These are phyloP conservation scores for Hebeloma cylindrosporum DNA, from an alignment of 768 basidiomycete genomes.

Conservation along the genomic window DNA sequence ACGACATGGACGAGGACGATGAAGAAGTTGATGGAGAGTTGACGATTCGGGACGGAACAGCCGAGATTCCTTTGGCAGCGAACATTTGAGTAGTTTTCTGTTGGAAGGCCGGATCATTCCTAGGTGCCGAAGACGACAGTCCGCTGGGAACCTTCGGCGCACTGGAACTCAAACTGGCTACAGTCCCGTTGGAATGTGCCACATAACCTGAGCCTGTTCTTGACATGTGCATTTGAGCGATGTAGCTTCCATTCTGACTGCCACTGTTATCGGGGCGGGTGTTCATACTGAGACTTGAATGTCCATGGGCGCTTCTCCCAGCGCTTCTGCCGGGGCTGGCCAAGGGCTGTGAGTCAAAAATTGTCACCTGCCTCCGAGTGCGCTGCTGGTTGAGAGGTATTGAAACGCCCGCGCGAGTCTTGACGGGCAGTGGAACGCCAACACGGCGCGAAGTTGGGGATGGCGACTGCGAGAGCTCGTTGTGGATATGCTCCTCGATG, in stretches of 20 bases:
- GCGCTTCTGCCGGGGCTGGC: constrained; percentile 50
- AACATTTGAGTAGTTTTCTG: constrained; percentile 20
- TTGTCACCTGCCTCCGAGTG: constrained; percentile 68
- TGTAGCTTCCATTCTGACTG: constrained; percentile 41
- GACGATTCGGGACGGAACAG: constrained; percentile 19
- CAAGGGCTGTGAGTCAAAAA: constrained; percentile 80
- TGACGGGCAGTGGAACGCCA: constrained; percentile 71
- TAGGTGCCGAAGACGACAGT: constrained; percentile 32
- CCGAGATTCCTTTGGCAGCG: constrained; percentile 22
- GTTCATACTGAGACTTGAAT: constrained; percentile 30
- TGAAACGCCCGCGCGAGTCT: constrained; percentile 57
- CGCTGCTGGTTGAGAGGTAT: constrained; percentile 56
- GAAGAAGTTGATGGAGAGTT: constrained; percentile 48
- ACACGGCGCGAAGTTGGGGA: constrained; percentile 79
- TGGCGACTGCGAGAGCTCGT: constrained; percentile 65
- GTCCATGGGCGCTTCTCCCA: constrained; percentile 29
- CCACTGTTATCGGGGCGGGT: constrained; percentile 29
- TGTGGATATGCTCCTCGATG: constrained; percentile 69
- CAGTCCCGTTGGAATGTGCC: constrained; percentile 28
- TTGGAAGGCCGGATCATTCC: constrained; percentile 17
- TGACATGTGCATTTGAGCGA: constrained; percentile 42
- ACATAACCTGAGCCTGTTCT: constrained; percentile 24
- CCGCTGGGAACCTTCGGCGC: constrained; percentile 41
- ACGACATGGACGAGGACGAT: constrained; percentile 53
- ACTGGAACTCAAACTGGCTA: constrained; percentile 38